Percentiles rank a stretch among this genome's conserved stretches.
Conservation (phyloP, 306 rosid species). For the Geum urbanum region DNA sequence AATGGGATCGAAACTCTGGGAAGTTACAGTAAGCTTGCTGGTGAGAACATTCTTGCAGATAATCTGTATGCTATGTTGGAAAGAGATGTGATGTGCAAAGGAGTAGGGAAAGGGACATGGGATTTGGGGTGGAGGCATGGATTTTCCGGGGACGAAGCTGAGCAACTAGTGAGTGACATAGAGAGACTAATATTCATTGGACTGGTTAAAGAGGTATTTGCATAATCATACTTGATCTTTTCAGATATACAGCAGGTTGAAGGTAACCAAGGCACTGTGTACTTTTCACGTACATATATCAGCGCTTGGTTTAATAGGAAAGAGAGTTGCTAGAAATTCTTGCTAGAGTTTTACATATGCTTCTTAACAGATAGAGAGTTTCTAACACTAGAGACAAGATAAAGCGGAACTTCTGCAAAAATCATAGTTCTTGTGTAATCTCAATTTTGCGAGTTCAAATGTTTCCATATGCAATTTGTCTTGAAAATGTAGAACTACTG, state of each 20-base stretch:
- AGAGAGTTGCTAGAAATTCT: constrained; percentile 5
- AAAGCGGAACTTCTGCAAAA: neutral
- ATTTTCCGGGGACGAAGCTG: constrained; percentile 63
- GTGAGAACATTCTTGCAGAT: constrained; percentile 36
- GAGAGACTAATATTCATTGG: constrained; percentile 55
- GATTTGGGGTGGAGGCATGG: constrained; percentile 68
- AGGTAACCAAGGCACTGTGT: constrained; percentile 17
- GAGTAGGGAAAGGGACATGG: constrained; percentile 68
- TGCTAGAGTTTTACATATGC: neutral
- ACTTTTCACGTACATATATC: neutral
- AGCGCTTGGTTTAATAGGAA: neutral
- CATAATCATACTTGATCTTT: constrained; percentile 25
- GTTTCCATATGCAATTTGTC: neutral
- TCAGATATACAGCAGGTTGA: constrained; percentile 23
- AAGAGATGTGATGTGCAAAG: constrained; percentile 56
- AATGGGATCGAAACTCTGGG: constrained; percentile 41
- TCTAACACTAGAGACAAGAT: constrained; percentile 1
- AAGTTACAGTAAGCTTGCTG: constrained; percentile 36
- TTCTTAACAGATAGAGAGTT: constrained; percentile 5
- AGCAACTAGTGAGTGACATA: constrained; percentile 55
- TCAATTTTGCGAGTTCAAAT: neutral
- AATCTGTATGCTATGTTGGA: constrained; percentile 51
- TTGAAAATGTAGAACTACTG: neutral
- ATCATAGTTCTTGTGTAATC: neutral
- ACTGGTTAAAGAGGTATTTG: constrained; percentile 64